Base-by-base conservation (phyloP, 345 rosid species). In the Linum tenue region DNA sequence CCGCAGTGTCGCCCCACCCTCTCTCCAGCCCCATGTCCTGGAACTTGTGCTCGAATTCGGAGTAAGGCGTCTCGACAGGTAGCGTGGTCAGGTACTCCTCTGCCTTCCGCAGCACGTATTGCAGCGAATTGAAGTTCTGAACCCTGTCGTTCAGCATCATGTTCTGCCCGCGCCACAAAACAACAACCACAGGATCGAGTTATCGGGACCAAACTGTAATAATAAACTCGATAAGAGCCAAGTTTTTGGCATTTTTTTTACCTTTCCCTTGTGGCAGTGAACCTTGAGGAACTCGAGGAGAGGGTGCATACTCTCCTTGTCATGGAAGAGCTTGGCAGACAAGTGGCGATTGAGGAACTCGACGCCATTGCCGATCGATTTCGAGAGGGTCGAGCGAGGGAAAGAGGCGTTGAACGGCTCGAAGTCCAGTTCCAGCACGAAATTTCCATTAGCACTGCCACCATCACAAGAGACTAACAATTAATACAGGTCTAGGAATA, bases 271-370 rank as follows among this genome's bases (percentile, higher is more conserved):
- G 77, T 83, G 84, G 77, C 88, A 82, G 71, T 92, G 96, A n/a
- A 81, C 80, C 42, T 75, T 84, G 75, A 92, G 92, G 80, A 92
- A 92, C 64, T 87, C 91, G 37, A 92, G 95, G 62, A 92, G 74
- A 1, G 92, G 98, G 70, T 80, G 96, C 90, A 92, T 71, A 71
- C 96, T 89, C 70, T 92, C 96, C 77, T 87, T 92, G 84, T 89
- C 95, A 75, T 92, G 98, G 81, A 89, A 92, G 73, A 92, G 81
- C 73, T 87, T 92, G 1, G 98, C 96, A 0, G 98, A 92, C 44
- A 92, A 96, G 72, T 92, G 98, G 59, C 97, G 96, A 59, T 92
- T 92, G 60, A 92, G 98, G 81, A 92, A 92, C 81, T 92, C 96
- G 39, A 92, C 97, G 31, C 98, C 98, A 69, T 92, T 84, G 10